A percentile compares a stretch with the other conserved stretches of the same genome.
Conservation (phyloP, 805 yeast genomes). For the Tetrapisispora fleetii region DNA sequence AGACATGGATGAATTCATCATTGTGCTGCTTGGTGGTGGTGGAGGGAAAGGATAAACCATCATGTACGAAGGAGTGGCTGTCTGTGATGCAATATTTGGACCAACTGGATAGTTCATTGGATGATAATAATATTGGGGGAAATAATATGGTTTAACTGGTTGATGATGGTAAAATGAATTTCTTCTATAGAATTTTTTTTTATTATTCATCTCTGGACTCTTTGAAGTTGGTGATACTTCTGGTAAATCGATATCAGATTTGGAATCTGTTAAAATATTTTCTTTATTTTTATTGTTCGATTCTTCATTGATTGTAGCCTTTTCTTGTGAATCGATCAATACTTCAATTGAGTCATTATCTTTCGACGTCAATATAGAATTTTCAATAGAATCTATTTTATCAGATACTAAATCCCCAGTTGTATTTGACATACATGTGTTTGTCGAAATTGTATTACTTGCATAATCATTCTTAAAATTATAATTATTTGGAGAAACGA, state of each 20-base stretch:
- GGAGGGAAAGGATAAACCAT: slow-evolving; percentile 28
- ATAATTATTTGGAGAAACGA: slow-evolving; percentile 1
- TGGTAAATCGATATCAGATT: slow-evolving; percentile 11
- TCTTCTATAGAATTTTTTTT: slow-evolving; percentile 9
- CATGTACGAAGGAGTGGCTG: slow-evolving; percentile 20
- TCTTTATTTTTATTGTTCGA: slow-evolving; percentile 11
- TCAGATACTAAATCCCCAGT: slow-evolving; percentile 1
- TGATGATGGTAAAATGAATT: slow-evolving; percentile 13
- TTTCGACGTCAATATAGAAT: neutral
- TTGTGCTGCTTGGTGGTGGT: slow-evolving; percentile 18
- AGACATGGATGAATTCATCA: slow-evolving; percentile 13
- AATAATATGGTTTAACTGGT: slow-evolving; percentile 17
- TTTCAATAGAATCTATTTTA: neutral
- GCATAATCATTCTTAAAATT: slow-evolving; percentile 1
- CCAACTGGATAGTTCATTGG: slow-evolving; percentile 24
- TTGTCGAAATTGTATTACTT: slow-evolving; percentile 2
- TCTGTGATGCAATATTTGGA: slow-evolving; percentile 13
- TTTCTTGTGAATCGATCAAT: neutral
- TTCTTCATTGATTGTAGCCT: neutral
- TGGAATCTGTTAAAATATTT: neutral
- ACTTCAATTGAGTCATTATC: neutral
- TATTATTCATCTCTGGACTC: slow-evolving; percentile 10
- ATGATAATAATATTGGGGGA: slow-evolving; percentile 24
- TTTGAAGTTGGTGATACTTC: slow-evolving; percentile 19
- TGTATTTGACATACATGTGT: neutral